A percentile compares a stretch with the other conserved stretches of the same genome.
Evolutionary conservation across 495 filamentous ascomycete genomes (phyloP).

Genomic region (Gamarada debralockiae): DNA sequence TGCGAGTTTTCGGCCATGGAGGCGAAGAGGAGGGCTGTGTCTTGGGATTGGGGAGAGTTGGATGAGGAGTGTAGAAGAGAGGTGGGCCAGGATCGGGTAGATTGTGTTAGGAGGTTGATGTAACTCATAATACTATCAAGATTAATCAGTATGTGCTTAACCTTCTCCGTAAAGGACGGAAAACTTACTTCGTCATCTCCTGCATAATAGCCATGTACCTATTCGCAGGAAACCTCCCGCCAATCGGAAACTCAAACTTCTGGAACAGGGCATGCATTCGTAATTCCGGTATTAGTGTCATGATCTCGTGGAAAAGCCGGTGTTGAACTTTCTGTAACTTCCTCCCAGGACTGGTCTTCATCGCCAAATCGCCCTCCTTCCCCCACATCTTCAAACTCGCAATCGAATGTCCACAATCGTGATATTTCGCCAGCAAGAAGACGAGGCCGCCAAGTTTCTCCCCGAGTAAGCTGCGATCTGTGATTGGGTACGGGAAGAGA

Average conservation of each 20-base stretch:
- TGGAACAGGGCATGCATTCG: slow-evolving; percentile 44
- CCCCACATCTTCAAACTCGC: slow-evolving; percentile 51
- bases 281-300: slow-evolving; percentile 46
- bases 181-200: slow-evolving; percentile 21
- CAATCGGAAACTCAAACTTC: slow-evolving; percentile 54
- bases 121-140: neutral
- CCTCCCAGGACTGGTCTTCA: slow-evolving; percentile 47
- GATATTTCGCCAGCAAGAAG: slow-evolving; percentile 76
- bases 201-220: slow-evolving; percentile 53
- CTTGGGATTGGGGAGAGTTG: neutral
- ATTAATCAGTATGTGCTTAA: neutral
- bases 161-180: neutral
- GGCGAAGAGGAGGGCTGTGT: neutral
- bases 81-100: neutral
- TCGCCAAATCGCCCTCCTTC: slow-evolving; percentile 49
- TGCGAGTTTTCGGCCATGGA: neutral
- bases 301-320: slow-evolving; percentile 50
- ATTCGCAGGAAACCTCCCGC: slow-evolving; percentile 53
- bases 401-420: slow-evolving; percentile 66
- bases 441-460: slow-evolving; percentile 64
- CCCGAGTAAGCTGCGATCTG: slow-evolving; percentile 66
- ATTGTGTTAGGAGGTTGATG: neutral
- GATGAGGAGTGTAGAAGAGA: neutral
- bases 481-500: slow-evolving; percentile 73
- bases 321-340: slow-evolving; percentile 43